Evolutionary conservation across 1,284 basidiomycete species (phyloP), one percentile per base, ranked within the genome.

Genomic region (Mycena citricolor): DNA sequence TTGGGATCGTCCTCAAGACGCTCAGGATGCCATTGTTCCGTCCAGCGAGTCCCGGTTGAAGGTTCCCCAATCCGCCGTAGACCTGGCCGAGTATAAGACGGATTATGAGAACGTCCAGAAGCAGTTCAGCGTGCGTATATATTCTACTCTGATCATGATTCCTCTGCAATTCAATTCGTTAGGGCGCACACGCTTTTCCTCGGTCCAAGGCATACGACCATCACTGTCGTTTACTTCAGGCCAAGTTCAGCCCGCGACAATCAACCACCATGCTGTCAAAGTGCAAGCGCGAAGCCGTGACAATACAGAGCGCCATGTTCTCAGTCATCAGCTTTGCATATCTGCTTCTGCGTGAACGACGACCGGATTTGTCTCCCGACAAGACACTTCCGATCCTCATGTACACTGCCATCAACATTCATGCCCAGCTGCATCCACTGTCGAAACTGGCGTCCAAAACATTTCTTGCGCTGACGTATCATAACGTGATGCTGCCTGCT

Each of bases 401-500:
- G 49, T 51, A 51, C 45, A 51, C 49, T 13, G 45, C 49, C 0
- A 36, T 51, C 39, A 34, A 16, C 14, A n/a, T 51, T 16, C 49
- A 42, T 4, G 32, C 38, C 6, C 32, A 38, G 34, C 39, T 51
- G 16, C 8, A 25, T 6, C 38, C 42, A n/a, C 6, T 19, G 11
- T 33, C 49, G 2, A 29, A 41, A 14, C 33, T 47, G 10, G 5
- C 25, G n/a, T n/a, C n/a, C n/a, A n/a, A n/a, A n/a, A n/a, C n/a
- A n/a, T 28, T 38, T 7, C 41, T 52, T 17, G 49, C 42, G 12
- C 49, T 47, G 21, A 45, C 35, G 1, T 51, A 51, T 23, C 19
- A 20, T 39, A 52, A 47, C 38, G 29, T 48, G 42, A 24, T 45
- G 25, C 46, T 48, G 6, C 50, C 45, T 5, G 16, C 39, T 5